These are phyloP conservation scores for Chrysosporium keratinophilum DNA, from an alignment of 2,329 filamentous ascomycete species.

Conservation along the genomic window DNA sequence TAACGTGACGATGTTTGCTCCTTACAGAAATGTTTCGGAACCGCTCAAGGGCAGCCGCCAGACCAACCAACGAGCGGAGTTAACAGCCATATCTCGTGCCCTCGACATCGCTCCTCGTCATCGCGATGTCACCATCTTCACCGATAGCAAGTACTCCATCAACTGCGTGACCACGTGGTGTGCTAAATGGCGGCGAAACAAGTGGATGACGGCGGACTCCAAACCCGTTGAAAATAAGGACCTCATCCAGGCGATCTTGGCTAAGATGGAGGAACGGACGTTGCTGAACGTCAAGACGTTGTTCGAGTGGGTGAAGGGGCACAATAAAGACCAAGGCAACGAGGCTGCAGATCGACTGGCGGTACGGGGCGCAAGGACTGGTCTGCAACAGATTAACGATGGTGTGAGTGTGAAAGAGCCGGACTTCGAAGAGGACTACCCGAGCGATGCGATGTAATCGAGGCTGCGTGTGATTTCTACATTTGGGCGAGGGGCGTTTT, in stretches of 20 bases:
- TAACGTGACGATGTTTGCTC: slow-evolving; percentile 15
- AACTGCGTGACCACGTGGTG: slow-evolving; percentile 83
- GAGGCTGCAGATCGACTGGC: slow-evolving; percentile 69
- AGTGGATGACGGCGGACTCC: slow-evolving; percentile 63
- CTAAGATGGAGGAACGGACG: slow-evolving; percentile 59
- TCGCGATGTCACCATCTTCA: slow-evolving; percentile 63
- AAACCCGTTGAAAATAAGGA: slow-evolving; percentile 79
- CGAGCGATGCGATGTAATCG: neutral
- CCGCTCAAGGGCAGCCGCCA: slow-evolving; percentile 62
- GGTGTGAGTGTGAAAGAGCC: neutral
- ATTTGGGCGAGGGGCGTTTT: too few relatives aligned
- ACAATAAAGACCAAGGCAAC: slow-evolving; percentile 63
- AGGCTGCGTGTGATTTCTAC: neutral
- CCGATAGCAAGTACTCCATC: slow-evolving; percentile 86
- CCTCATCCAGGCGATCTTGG: slow-evolving; percentile 61
- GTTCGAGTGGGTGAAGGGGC: slow-evolving; percentile 87
- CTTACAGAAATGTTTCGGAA: slow-evolving; percentile 60
- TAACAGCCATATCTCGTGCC: slow-evolving; percentile 76
- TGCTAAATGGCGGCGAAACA: slow-evolving; percentile 60
- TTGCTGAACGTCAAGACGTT: slow-evolving; percentile 50
- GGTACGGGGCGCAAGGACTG: slow-evolving; percentile 50
- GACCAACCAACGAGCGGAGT: slow-evolving; percentile 93
- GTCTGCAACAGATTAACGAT: slow-evolving; percentile 13
- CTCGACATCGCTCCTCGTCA: slow-evolving; percentile 62
- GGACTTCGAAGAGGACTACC: neutral